A percentile compares a stretch with the other conserved stretches of the same genome.
Evolutionary conservation across 331 rosid genomes (phyloP).

Genomic region (Phaseolus coccineus): DNA sequence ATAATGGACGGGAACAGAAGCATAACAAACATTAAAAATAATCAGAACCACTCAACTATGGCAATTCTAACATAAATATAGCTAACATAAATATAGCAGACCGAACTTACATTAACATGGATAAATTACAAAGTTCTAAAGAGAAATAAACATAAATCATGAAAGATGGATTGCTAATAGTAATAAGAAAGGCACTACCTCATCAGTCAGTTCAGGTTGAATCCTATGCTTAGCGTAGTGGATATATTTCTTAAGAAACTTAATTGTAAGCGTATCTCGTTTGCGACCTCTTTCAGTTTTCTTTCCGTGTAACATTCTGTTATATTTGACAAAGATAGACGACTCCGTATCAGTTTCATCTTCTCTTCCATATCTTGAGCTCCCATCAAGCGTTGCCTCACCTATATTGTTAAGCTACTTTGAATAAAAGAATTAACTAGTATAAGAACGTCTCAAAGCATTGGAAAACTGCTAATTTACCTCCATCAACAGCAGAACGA

Average conservation of each 20-base stretch:
- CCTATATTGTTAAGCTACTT: conserved; percentile 55
- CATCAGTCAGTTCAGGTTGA: conserved; percentile 95
- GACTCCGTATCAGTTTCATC: conserved; percentile 79
- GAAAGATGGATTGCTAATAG: conserved; percentile 11
- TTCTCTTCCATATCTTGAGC: conserved; percentile 83
- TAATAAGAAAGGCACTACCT: conserved; percentile 57
- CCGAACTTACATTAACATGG: background rate
- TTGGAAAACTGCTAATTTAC: conserved; percentile 54
- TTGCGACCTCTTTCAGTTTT: conserved; percentile 74
- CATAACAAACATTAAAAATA: conserved; percentile 27
- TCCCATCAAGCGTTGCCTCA: conserved; percentile 69
- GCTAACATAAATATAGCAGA: conserved; percentile 22
- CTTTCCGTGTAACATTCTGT: conserved; percentile 94
- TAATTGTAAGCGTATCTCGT: conserved; percentile 86
- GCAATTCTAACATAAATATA: conserved; percentile 25
- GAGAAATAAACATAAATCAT: background rate
- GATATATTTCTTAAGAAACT: conserved; percentile 94
- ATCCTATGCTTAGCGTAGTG: conserved; percentile 99
- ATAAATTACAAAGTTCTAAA: background rate
- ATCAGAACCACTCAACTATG: conserved; percentile 30
- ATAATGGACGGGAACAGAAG: conserved; percentile 26
- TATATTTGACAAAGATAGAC: conserved; percentile 85
- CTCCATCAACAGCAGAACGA: conserved; percentile 87
- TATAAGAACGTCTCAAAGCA: conserved; percentile 35
- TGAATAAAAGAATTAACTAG: conserved; percentile 36